Percentiles rank a stretch among this genome's conserved stretches.
Conservation (phyloP, 2,329 filamentous ascomycete species). For the Trichoderma hamatum region DNA sequence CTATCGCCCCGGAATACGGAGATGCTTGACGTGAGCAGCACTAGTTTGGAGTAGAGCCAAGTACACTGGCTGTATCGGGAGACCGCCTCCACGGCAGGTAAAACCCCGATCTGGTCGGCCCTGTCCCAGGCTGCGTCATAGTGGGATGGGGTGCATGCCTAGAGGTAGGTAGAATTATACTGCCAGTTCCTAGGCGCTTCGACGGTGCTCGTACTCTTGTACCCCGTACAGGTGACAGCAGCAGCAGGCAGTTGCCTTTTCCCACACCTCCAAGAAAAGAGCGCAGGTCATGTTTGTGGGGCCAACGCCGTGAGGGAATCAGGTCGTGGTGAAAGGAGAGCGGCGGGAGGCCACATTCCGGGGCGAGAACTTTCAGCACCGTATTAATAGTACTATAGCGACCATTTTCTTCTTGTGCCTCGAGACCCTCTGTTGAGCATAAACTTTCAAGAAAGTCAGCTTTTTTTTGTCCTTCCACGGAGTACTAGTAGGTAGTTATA, state of each 20-base stretch:
- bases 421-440: too few relatives aligned
- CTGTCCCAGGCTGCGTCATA: constrained; percentile 13
- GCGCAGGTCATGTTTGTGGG: constrained; percentile 3
- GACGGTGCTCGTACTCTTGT: background rate
- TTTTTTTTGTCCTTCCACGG: too few relatives aligned
- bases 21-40: background rate
- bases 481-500: too few relatives aligned
- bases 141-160: constrained; percentile 16
- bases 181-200: background rate
- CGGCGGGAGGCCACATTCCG: constrained; percentile 10
- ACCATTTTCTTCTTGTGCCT: too few relatives aligned
- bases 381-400: background rate
- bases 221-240: background rate
- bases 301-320: background rate
- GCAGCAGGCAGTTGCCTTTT: background rate
- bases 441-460: too few relatives aligned
- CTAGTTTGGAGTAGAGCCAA: background rate
- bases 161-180: background rate
- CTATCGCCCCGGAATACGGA: background rate
- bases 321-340: background rate
- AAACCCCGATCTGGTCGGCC: constrained; percentile 17
- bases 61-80: constrained; percentile 13
- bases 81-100: constrained; percentile 4
- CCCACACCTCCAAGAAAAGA: background rate
- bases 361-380: background rate